A percentile compares a stretch with the other conserved stretches of the same genome.
phyloP scores from a whole-genome alignment of 805 yeast genomes.

The Saturnispora bothae region DNA sequence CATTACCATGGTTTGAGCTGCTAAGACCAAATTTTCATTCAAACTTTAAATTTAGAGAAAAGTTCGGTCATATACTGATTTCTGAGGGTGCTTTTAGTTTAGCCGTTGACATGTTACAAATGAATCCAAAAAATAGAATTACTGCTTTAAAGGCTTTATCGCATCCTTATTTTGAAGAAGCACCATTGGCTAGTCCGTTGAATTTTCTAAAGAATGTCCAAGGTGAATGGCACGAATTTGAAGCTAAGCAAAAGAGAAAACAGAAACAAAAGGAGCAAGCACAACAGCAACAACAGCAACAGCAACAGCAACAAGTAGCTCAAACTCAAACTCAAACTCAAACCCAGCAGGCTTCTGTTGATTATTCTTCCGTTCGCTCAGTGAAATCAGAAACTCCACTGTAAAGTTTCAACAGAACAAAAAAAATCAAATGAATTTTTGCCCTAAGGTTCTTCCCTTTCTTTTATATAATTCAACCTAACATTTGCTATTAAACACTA shows the following conservation, averaged over 20 bases:
- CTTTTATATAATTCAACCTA: not conserved
- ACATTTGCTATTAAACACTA: not conserved
- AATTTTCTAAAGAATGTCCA: slow-evolving; percentile 41
- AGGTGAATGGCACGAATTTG: slow-evolving; percentile 97
- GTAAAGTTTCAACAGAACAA: too few species aligned
- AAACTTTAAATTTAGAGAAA: slow-evolving; percentile 30
- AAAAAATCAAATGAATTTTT: too few species aligned
- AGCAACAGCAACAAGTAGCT: slow-evolving; percentile 16
- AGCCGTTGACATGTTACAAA: slow-evolving; percentile 48
- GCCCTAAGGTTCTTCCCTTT: too few species aligned
- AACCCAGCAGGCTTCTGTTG: not conserved
- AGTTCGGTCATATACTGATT: slow-evolving; percentile 33
- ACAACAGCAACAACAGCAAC: slow-evolving; percentile 42
- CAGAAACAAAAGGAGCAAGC: slow-evolving; percentile 18
- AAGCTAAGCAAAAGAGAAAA: slow-evolving; percentile 70
- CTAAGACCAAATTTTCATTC: slow-evolving; percentile 44
- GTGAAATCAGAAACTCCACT: not conserved
- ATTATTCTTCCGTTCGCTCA: not conserved
- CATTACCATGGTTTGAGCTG: slow-evolving; percentile 89
- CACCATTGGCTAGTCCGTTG: slow-evolving; percentile 56
- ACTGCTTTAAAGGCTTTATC: slow-evolving; percentile 60
- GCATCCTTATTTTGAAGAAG: slow-evolving; percentile 61
- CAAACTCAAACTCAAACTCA: not conserved
- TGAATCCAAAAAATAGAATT: slow-evolving; percentile 61
- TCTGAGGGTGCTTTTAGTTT: slow-evolving; percentile 48